Base-by-base conservation (phyloP, 805 yeast genomes). In the Pichia manshurica region DNA sequence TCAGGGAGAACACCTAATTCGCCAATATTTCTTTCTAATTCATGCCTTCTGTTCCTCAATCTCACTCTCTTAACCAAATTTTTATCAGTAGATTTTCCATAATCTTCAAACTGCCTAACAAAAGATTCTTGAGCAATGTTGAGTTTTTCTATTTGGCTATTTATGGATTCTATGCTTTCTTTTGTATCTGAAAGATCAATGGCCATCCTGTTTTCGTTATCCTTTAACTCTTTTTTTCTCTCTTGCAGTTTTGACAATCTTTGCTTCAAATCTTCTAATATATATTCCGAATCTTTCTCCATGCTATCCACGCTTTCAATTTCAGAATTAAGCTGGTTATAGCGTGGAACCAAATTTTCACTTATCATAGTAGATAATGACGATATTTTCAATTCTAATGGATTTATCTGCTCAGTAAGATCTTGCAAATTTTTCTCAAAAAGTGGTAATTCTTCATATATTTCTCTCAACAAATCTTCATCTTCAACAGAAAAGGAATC, bases 1-100 rank as follows among this genome's bases (percentile, higher is more conserved):
- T 89, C 96, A 0, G 96, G 91, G 16, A 91, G 69, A 3, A 85
- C 86, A n/a, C 97, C 97, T 36, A 90, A 67, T 37, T 86, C 95
- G 51, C 90, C 73, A 28, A 89, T 82, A 58, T 79, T 85, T 50
- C 74, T 77, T 53, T 81, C 82, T 21, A 87, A 64, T 53, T 86
- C 95, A 42, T 84, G 87, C 50, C 86, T 74, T 53, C 96, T 74
- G 38, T 72, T 68, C 4, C 69, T 60, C 42, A 87, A 65, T 4
- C 82, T 60, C 2, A 84, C 71, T 53, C 81, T 85, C 57, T 77
- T 82, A 19, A 84, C 74, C 53, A 84, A 66, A 6, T 72, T 70
- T 48, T 76, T 81, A 57, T 88, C 96, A 0, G 84, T 73, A n/a
- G 60, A 65, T 52, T 81, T 82, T 48, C 83, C 80, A 45, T 73